Base-by-base conservation (phyloP, 495 filamentous ascomycete species). In the Parathielavia hyrcaniae region DNA sequence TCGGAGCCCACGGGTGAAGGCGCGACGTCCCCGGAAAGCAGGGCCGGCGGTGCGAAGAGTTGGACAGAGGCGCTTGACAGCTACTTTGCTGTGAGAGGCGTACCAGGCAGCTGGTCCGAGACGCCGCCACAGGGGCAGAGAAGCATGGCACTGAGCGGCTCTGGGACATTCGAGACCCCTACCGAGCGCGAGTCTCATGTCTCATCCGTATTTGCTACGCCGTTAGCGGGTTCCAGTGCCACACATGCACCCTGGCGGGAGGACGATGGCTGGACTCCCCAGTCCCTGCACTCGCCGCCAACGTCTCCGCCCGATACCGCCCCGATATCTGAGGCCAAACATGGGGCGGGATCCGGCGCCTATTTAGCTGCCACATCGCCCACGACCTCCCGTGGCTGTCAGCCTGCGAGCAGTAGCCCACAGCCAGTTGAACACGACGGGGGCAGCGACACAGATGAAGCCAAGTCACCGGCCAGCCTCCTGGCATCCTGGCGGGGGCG, bases 221-320 rank as follows among this genome's bases (percentile, higher is more conserved):
- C 49, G 13, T 30, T 35, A 5, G 16, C 50, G 0, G 11, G 40
- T 16, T 47, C 19, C n/a, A 49, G 51, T 20, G 47, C 30, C 32
- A 56, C 47, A 32, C 53, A 56, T 47, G 17, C 14, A 5, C 8
- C 53, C 5, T 64, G 39, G 50, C 43, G 23, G 5, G 47, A 39
- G 8, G 26, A 50, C n/a, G 40, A 57, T 0, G 53, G 32, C 35
- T 64, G 62, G 41, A 60, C 62, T 1, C 65, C 67, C 0, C 60
- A 60, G 40, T 69, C 67, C 8, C 17, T 57, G 14, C 56, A 40
- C 10, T 64, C 67, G 0, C 50, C 62, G 0, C 62, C 67, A 0
- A 53, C 56, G 0, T 67, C 64, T 0, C 62, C 64, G 0, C 40
- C 51, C 19, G 61, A 57, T 5, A 26, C 36, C 14, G 35, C 8